These are phyloP conservation scores for Ichthyophthirius multifiliis DNA, from an alignment of 169 alveolate genomes.

Conservation along the genomic window DNA sequence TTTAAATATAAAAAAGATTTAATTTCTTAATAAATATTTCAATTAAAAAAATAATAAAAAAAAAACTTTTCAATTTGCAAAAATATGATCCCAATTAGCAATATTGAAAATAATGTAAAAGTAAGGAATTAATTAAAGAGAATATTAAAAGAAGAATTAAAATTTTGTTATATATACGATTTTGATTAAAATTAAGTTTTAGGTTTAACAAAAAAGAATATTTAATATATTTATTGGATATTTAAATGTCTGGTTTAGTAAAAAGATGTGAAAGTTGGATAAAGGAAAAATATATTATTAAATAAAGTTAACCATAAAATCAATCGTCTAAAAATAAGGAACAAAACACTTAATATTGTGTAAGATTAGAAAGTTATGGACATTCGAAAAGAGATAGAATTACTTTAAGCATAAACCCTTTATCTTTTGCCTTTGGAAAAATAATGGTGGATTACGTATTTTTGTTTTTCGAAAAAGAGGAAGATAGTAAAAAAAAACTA, in stretches of 20 bases:
- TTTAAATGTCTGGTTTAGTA: not conserved
- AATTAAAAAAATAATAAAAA: too few species aligned
- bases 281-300: not conserved
- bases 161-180: not conserved
- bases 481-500: not conserved
- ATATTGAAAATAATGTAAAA: not conserved
- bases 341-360: not conserved
- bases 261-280: slow-evolving; percentile 3
- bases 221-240: not conserved
- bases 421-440: not conserved
- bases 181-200: not conserved
- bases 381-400: slow-evolving; percentile 1
- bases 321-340: not conserved
- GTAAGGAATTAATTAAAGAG: not conserved
- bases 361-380: not conserved
- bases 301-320: not conserved
- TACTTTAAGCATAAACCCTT: not conserved
- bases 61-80: too few species aligned
- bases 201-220: not conserved
- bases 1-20: too few species aligned
- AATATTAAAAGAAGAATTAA: not conserved
- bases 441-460: not conserved
- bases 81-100: too few species aligned
- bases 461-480: not conserved
- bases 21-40: too few species aligned